Conservation (phyloP, 148 eudicot species). For the Euryodendron excelsum region DNA sequence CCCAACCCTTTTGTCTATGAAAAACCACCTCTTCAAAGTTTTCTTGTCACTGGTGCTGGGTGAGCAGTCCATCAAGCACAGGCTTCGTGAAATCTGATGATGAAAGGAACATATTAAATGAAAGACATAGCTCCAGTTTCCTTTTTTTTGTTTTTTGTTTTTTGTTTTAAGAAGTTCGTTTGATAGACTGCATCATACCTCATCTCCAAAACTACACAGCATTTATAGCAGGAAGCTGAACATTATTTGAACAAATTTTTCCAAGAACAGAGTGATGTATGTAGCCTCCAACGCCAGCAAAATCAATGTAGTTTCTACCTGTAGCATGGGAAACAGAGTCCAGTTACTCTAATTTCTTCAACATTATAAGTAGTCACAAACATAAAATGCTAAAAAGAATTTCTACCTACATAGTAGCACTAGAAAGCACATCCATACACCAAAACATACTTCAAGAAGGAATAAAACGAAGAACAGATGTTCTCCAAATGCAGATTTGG, state of each 20-base stretch:
- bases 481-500: not conserved
- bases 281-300: slow-evolving; percentile 13
- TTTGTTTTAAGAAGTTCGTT: not conserved
- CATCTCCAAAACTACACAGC: slow-evolving; percentile 50
- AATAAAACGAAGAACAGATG: not conserved
- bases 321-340: slow-evolving; percentile 8
- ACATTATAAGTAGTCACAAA: not conserved
- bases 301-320: slow-evolving; percentile 9
- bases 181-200: slow-evolving; percentile 34
- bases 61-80: slow-evolving; percentile 69
- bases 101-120: not conserved
- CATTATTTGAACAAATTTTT: slow-evolving; percentile 23
- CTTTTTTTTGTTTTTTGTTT: not conserved
- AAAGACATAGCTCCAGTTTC: not conserved
- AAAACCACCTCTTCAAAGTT: slow-evolving; percentile 84
- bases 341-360: slow-evolving; percentile 7
- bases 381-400: not conserved
- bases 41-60: slow-evolving; percentile 60
- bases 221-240: slow-evolving; percentile 33
- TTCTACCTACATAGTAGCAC: not conserved
- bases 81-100: slow-evolving; percentile 41
- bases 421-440: not conserved
- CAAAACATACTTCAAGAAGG: not conserved
- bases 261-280: not conserved
- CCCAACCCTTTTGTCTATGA: slow-evolving; percentile 84